Conservation (phyloP, 1,284 basidiomycete genomes). For the Singerocomus inundabilis region DNA sequence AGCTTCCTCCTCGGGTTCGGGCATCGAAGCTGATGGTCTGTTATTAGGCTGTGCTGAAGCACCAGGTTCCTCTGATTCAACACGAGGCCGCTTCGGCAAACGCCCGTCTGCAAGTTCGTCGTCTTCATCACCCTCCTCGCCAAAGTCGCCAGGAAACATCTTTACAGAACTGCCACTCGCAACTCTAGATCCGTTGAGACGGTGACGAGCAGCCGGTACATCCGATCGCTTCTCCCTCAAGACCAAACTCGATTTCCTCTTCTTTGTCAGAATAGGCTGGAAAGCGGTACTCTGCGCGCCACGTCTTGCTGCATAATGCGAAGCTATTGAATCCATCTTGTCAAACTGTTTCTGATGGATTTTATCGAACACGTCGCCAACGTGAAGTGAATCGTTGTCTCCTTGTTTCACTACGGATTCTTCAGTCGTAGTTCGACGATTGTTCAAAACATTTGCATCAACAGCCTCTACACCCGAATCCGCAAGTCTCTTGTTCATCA, state of each 20-base stretch:
- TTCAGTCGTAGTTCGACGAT: slow-evolving; percentile 20
- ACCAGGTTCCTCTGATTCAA: slow-evolving; percentile 32
- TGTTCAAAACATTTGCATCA: slow-evolving; percentile 41
- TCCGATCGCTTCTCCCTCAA: slow-evolving; percentile 44
- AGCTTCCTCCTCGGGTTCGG: slow-evolving; percentile 35
- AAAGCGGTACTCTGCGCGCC: slow-evolving; percentile 17
- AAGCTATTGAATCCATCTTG: slow-evolving; percentile 75
- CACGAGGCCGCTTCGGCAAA: slow-evolving; percentile 43
- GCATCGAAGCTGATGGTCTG: neutral
- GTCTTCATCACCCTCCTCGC: slow-evolving; percentile 46
- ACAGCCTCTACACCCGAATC: slow-evolving; percentile 45
- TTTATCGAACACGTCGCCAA: slow-evolving; percentile 53
- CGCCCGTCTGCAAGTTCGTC: slow-evolving; percentile 31
- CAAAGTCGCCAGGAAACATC: slow-evolving; percentile 57
- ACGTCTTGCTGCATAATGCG: slow-evolving; percentile 54
- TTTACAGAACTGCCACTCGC: slow-evolving; percentile 44
- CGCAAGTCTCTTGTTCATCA: slow-evolving; percentile 72
- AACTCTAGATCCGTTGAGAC: slow-evolving; percentile 26
- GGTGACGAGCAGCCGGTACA: slow-evolving; percentile 20
- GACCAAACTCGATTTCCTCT: slow-evolving; percentile 45
- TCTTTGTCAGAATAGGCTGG: slow-evolving; percentile 32
- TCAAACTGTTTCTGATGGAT: slow-evolving; percentile 62
- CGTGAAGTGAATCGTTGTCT: slow-evolving; percentile 18
- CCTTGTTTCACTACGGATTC: slow-evolving; percentile 21
- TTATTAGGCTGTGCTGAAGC: slow-evolving; percentile 7